Evolutionary conservation across 805 yeast genomes (phyloP).

Genomic region (Spathaspora gorwiae): DNA sequence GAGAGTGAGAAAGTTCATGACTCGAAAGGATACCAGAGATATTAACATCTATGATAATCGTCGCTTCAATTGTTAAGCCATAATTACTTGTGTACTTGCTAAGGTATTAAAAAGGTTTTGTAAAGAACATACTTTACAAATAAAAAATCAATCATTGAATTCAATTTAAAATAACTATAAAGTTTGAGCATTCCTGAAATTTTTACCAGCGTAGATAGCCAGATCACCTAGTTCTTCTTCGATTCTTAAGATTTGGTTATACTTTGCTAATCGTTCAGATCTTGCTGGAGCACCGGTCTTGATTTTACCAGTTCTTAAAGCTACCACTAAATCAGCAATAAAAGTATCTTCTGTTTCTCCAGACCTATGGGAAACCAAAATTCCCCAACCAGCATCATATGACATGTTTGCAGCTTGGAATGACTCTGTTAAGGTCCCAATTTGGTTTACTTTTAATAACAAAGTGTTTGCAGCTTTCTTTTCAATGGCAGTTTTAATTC

Average conservation of each 20-base stretch:
- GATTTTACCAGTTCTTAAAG: conserved; percentile 97
- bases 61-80: too few species aligned
- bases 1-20: too few species aligned
- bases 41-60: too few species aligned
- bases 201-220: conserved; percentile 91
- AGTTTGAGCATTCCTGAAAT: conserved; percentile 62
- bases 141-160: too few species aligned
- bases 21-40: too few species aligned
- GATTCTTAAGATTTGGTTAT: conserved; percentile 96
- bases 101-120: too few species aligned
- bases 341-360: conserved; percentile 99
- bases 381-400: conserved; percentile 97
- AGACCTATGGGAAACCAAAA: conserved; percentile 99
- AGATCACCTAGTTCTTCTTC: conserved; percentile 98
- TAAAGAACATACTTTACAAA: too few species aligned
- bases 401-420: conserved; percentile 96
- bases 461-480: conserved; percentile 93
- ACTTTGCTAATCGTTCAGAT: conserved; percentile 98
- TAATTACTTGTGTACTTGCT: too few species aligned
- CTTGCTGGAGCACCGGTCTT: conserved; percentile 99
- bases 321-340: conserved; percentile 96
- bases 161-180: conserved; percentile 21
- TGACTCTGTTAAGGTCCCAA: conserved; percentile 94
- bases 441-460: conserved; percentile 97
- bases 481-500: conserved; percentile 94